phyloP scores from a whole-genome alignment of 768 basidiomycete genomes.

The Polyporus arcularius region DNA sequence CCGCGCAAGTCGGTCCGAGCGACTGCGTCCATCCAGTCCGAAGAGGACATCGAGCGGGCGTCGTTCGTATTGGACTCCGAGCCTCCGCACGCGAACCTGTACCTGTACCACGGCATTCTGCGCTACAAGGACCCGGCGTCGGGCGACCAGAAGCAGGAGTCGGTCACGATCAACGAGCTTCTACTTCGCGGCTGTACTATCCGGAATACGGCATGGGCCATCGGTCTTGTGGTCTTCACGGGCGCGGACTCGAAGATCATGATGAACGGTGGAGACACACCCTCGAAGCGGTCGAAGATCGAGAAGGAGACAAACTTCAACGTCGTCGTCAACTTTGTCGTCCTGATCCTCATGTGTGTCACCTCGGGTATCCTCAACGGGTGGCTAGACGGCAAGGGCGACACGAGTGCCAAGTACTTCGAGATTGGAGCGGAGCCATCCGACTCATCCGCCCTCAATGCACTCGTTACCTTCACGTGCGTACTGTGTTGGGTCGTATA shows the following conservation, averaged over 20 bases:
- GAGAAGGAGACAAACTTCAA: constrained; percentile 99
- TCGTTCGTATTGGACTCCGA: constrained; percentile 91
- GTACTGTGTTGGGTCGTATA: constrained; percentile 33
- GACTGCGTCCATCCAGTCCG: constrained; percentile 72
- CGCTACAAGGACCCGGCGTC: constrained; percentile 61
- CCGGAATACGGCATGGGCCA: constrained; percentile 89
- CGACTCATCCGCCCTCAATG: constrained; percentile 62
- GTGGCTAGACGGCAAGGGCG: constrained; percentile 55
- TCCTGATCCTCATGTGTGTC: constrained; percentile 77
- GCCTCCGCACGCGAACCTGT: constrained; percentile 91
- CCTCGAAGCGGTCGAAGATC: constrained; percentile 96
- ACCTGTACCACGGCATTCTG: constrained; percentile 85
- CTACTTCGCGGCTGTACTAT: constrained; percentile 89
- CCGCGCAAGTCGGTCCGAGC: constrained; percentile 75
- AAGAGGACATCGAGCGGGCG: constrained; percentile 89
- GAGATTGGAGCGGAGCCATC: constrained; percentile 70
- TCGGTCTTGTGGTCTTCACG: constrained; percentile 93
- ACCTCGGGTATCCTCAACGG: constrained; percentile 78
- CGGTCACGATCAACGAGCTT: constrained; percentile 88
- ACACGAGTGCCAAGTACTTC: constrained; percentile 72
- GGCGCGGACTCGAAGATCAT: constrained; percentile 93
- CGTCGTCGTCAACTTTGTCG: constrained; percentile 88
- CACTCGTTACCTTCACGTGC: constrained; percentile 88
- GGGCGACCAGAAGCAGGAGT: constrained; percentile 59
- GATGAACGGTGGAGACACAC: constrained; percentile 89